Conservation (phyloP, 2,329 filamentous ascomycete species). For the Grosmannia clavigera region DNA sequence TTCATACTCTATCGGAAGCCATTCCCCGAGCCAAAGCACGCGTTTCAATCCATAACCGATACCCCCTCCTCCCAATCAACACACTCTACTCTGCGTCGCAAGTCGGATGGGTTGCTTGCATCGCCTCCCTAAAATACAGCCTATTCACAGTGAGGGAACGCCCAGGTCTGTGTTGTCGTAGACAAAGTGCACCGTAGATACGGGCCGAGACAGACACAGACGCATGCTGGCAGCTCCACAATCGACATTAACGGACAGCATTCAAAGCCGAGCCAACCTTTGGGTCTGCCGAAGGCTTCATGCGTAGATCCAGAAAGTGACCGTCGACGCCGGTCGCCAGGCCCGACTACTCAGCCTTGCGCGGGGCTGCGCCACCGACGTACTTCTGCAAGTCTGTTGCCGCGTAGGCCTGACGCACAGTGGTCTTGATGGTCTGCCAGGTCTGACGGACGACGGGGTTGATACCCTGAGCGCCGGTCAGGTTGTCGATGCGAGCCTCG, state of each 20-base stretch:
- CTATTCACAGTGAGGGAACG: background rate
- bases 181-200: background rate
- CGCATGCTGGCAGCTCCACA: background rate
- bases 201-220: background rate
- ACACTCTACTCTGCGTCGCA: background rate
- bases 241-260: background rate
- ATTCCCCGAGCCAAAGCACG: background rate
- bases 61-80: background rate
- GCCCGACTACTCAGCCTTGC: slow-evolving; percentile 50
- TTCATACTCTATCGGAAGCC: background rate
- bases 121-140: background rate
- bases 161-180: background rate
- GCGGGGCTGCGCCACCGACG: slow-evolving; percentile 38
- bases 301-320: background rate
- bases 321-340: background rate
- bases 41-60: background rate
- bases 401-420: slow-evolving; percentile 62
- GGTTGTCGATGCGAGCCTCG: slow-evolving; percentile 63
- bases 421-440: slow-evolving; percentile 70
- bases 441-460: slow-evolving; percentile 66
- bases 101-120: background rate
- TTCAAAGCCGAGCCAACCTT: background rate
- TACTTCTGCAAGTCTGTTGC: slow-evolving; percentile 70
- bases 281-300: background rate
- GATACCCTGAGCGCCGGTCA: slow-evolving; percentile 75